phyloP scores from a whole-genome alignment of 1,284 basidiomycete species.

The Boletus semigastroideus region DNA sequence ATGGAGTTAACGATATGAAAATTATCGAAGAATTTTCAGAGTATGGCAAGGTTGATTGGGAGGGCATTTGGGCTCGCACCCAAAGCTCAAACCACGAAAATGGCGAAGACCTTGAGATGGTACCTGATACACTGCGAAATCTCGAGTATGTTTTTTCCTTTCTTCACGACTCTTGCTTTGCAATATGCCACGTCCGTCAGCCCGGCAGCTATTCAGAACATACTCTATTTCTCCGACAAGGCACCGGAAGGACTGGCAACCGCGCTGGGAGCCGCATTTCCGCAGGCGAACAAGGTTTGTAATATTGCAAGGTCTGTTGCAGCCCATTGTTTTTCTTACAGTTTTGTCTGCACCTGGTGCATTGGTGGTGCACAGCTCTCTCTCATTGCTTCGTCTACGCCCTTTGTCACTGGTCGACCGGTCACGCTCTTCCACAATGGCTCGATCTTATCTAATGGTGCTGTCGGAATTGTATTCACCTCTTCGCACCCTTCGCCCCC shows the following conservation, averaged over 20 bases:
- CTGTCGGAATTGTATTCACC: conserved; percentile 68
- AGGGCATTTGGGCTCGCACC: conserved; percentile 46
- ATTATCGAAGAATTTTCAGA: conserved; percentile 15
- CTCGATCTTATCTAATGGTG: conserved; percentile 61
- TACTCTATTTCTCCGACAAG: conserved; percentile 65
- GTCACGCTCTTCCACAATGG: conserved; percentile 72
- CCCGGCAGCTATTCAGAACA: conserved; percentile 12
- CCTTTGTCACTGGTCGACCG: conserved; percentile 81
- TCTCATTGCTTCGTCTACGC: conserved; percentile 75
- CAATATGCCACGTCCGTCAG: conserved; percentile 8
- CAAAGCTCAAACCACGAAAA: conserved; percentile 2
- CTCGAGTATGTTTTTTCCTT: conserved; percentile 20
- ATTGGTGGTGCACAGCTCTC: conserved; percentile 51
- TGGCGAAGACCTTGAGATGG: not conserved
- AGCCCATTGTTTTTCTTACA: not conserved
- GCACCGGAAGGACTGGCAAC: conserved; percentile 61
- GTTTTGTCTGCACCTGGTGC: not conserved
- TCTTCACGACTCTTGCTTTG: not conserved
- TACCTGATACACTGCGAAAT: conserved; percentile 16
- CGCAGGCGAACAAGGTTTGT: conserved; percentile 52
- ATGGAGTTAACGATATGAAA: conserved; percentile 3
- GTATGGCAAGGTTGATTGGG: conserved; percentile 45
- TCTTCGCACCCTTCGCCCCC: conserved; percentile 20
- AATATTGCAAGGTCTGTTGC: conserved; percentile 5
- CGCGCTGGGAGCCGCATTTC: conserved; percentile 46